Conservation (phyloP, 2,329 filamentous ascomycete genomes). For the Venturia asperata region DNA sequence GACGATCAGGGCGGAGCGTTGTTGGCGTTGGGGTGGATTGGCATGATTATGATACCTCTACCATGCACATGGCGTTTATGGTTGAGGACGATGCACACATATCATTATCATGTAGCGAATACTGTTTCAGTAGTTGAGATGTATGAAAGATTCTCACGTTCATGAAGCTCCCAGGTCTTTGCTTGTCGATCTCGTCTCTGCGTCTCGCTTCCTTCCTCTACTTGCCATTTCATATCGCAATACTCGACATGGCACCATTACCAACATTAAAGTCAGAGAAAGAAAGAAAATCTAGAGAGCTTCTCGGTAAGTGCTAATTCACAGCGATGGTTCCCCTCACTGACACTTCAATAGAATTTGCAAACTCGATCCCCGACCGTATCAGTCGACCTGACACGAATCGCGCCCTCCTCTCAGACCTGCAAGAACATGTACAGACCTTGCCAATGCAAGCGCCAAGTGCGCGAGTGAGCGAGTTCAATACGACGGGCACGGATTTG, state of each 20-base stretch:
- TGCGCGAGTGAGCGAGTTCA: slow-evolving; percentile 34
- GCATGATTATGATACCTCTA: slow-evolving; percentile 12
- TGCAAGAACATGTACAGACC: slow-evolving; percentile 10
- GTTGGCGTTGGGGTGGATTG: slow-evolving; percentile 1
- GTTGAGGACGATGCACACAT: background rate
- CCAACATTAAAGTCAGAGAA: slow-evolving; percentile 28
- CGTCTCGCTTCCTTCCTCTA: background rate
- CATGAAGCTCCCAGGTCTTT: background rate
- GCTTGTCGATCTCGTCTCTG: background rate
- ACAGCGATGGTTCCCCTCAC: background rate
- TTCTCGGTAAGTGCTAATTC: slow-evolving; percentile 27
- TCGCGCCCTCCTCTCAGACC: slow-evolving; percentile 5
- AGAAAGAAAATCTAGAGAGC: slow-evolving; percentile 31
- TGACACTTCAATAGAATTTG: slow-evolving; percentile 12
- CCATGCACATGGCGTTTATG: background rate
- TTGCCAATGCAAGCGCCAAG: slow-evolving; percentile 7
- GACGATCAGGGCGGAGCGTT: background rate
- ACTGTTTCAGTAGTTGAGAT: background rate
- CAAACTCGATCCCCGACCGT: slow-evolving; percentile 1
- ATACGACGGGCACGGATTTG: slow-evolving; percentile 49
- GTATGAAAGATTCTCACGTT: background rate
- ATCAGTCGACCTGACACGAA: background rate
- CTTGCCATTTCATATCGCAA: background rate
- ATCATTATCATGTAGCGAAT: slow-evolving; percentile 7
- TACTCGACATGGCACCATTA: slow-evolving; percentile 26